Percentiles rank a stretch among this genome's conserved stretches.
These are phyloP conservation scores for Vitellaria paradoxa DNA, from an alignment of 179 eudicot species.

Conservation along the genomic window DNA sequence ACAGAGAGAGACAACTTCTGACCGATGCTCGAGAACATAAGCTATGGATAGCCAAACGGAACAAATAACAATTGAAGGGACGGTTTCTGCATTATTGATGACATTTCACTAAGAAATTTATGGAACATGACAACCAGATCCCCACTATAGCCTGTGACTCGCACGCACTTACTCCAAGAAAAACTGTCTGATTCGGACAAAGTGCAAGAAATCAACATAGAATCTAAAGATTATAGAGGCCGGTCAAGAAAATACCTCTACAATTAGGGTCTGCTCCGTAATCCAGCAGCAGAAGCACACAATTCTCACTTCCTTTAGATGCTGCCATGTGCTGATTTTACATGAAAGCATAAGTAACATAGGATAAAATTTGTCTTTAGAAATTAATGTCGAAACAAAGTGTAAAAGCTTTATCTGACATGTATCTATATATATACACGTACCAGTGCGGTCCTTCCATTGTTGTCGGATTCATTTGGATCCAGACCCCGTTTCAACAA, in stretches of 20 bases:
- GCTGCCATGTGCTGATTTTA: conserved; percentile 84
- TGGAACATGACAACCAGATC: background rate
- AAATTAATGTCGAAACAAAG: background rate
- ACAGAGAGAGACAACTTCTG: background rate
- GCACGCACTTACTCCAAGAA: background rate
- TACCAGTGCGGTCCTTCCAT: conserved; percentile 83
- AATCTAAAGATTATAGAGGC: background rate
- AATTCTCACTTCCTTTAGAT: conserved; percentile 71
- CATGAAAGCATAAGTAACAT: background rate
- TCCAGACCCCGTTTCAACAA: conserved; percentile 80
- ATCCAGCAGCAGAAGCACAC: conserved; percentile 73
- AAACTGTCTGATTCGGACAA: too few relatives aligned
- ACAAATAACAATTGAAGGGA: background rate
- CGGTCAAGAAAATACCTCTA: conserved; percentile 51
- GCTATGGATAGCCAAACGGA: background rate
- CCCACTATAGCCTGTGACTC: background rate
- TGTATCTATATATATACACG: conserved; percentile 8
- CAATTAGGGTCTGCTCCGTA: conserved; percentile 81
- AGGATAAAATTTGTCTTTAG: background rate
- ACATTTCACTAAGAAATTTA: background rate
- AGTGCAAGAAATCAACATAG: background rate
- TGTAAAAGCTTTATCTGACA: background rate
- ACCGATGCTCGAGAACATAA: background rate
- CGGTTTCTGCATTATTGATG: background rate
- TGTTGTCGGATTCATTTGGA: conserved; percentile 87